Conservation (phyloP, 805 yeast species). For the Candida easanensis region DNA sequence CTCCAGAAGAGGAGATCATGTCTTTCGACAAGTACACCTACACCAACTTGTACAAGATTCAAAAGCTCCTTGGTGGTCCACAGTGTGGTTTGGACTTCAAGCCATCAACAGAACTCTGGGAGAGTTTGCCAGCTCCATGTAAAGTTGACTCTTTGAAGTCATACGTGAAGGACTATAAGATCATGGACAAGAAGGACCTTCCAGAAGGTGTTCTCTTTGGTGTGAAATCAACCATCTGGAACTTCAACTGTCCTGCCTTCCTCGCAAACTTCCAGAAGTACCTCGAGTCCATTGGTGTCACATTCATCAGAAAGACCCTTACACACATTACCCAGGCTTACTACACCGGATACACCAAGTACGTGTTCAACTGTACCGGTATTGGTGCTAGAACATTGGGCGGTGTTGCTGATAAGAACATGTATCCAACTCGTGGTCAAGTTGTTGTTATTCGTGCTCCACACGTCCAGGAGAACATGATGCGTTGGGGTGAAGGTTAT, state of each 20-base stretch:
- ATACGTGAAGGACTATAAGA: conserved; percentile 47
- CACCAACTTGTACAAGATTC: conserved; percentile 41
- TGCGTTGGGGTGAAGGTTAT: conserved; percentile 58
- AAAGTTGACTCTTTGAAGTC: conserved; percentile 47
- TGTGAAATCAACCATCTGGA: conserved; percentile 54
- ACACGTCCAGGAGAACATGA: conserved; percentile 54
- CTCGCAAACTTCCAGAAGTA: conserved; percentile 44
- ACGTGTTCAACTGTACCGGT: conserved; percentile 77
- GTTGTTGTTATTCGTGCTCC: conserved; percentile 73
- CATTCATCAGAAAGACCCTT: conserved; percentile 43
- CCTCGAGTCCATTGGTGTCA: conserved; percentile 48
- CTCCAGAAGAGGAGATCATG: conserved; percentile 42
- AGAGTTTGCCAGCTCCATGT: conserved; percentile 39
- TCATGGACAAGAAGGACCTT: conserved; percentile 30
- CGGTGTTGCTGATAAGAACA: conserved; percentile 59
- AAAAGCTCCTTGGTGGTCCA: conserved; percentile 42
- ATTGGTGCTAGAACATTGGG: conserved; percentile 61
- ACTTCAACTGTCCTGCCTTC: conserved; percentile 69
- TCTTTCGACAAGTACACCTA: conserved; percentile 58
- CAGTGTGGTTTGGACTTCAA: conserved; percentile 50
- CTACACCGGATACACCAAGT: conserved; percentile 24
- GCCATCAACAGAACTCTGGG: conserved; percentile 63
- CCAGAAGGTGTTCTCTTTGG: conserved; percentile 58
- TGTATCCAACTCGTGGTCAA: conserved; percentile 79
- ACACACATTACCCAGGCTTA: conserved; percentile 58